Percentiles rank a stretch among this genome's conserved stretches.
Evolutionary conservation across 768 basidiomycete species (phyloP).

Genomic region (Tricholoma sp.): DNA sequence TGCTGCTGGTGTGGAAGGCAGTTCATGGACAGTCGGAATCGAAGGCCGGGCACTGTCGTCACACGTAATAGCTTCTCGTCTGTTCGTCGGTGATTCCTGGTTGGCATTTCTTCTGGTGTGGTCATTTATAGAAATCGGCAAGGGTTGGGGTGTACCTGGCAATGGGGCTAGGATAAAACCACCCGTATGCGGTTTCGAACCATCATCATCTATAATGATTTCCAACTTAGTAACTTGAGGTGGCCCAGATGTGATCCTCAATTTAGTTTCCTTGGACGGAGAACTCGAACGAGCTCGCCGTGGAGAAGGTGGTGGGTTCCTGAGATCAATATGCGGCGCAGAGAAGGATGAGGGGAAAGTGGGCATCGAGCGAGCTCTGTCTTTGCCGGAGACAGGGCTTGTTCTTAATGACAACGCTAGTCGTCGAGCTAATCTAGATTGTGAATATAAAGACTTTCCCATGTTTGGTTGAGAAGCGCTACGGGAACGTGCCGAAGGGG

Average conservation of each 20-base stretch:
- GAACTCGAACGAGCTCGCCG: slow-evolving; percentile 36
- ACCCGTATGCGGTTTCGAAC: slow-evolving; percentile 19
- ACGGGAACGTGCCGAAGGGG: slow-evolving; percentile 23
- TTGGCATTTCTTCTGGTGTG: not conserved
- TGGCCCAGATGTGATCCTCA: slow-evolving; percentile 24
- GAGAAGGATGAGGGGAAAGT: slow-evolving; percentile 28
- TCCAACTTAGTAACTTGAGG: slow-evolving; percentile 9
- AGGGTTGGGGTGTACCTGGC: not conserved
- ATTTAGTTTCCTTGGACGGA: slow-evolving; percentile 35
- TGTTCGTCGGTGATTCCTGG: not conserved
- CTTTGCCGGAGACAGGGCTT: slow-evolving; percentile 18
- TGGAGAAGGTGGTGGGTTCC: slow-evolving; percentile 37
- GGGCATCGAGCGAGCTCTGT: slow-evolving; percentile 43
- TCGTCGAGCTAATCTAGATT: slow-evolving; percentile 18
- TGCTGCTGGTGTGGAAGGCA: slow-evolving; percentile 20
- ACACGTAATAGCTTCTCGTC: not conserved
- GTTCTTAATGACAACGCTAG: slow-evolving; percentile 14
- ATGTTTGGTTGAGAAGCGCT: slow-evolving; percentile 31
- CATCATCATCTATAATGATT: slow-evolving; percentile 18
- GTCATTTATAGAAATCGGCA: not conserved
- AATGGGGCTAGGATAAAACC: slow-evolving; percentile 1
- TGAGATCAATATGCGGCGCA: slow-evolving; percentile 36
- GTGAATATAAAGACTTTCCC: slow-evolving; percentile 15
- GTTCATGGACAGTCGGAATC: slow-evolving; percentile 8
- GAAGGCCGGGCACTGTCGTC: not conserved